phyloP scores from a whole-genome alignment of 148 eudicot genomes.

The Silene latifolia region DNA sequence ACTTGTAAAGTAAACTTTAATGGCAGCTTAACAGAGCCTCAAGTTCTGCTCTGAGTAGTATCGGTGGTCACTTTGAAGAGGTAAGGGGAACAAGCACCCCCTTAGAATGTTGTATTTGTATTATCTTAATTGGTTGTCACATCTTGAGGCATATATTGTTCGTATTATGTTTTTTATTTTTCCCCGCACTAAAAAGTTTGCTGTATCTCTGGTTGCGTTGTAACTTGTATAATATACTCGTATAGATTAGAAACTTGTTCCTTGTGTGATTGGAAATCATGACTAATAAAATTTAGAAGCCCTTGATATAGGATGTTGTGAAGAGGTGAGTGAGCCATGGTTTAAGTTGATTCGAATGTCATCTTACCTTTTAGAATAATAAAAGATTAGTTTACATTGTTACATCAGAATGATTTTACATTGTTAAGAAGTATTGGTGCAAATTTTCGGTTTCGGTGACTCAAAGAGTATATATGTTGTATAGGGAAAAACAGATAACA shows the following conservation, averaged over 20 bases:
- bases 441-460: too few species aligned
- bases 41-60: constrained; percentile 41
- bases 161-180: neutral
- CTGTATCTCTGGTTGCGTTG: constrained; percentile 9
- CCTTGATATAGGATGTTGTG: constrained; percentile 88
- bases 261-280: constrained; percentile 2
- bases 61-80: neutral
- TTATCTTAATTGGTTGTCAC: constrained; percentile 1
- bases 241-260: constrained; percentile 8
- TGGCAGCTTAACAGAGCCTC: constrained; percentile 66
- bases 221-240: constrained; percentile 12
- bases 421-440: too few species aligned
- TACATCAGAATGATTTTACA: too few species aligned
- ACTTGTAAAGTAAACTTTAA: constrained; percentile 67
- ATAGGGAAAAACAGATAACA: too few species aligned
- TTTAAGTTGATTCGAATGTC: too few species aligned
- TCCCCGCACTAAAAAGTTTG: neutral
- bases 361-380: too few species aligned
- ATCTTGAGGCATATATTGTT: constrained; percentile 11
- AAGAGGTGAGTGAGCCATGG: constrained; percentile 81
- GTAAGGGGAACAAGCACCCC: constrained; percentile 5
- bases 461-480: too few species aligned
- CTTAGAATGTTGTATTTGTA: neutral
- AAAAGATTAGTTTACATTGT: too few species aligned
- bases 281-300: constrained; percentile 41